phyloP scores from a whole-genome alignment of 2,329 filamentous ascomycete genomes.

The Nigrospora osmanthi region DNA sequence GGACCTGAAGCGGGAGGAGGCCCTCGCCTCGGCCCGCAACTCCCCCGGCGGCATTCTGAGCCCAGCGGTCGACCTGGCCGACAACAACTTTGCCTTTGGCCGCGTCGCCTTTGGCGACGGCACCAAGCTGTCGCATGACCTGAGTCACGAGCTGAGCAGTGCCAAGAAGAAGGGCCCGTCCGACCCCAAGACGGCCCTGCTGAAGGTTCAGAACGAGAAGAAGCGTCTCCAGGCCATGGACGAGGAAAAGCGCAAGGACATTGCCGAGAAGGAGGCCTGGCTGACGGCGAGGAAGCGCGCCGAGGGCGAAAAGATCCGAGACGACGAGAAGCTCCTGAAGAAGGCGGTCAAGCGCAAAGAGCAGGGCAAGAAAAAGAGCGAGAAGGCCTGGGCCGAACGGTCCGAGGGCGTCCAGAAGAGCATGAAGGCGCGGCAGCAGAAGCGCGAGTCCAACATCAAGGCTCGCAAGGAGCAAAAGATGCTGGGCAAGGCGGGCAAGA shows the following conservation, averaged over 20 bases:
- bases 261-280: constrained; percentile 93
- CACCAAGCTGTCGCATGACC: constrained; percentile 65
- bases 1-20: constrained; percentile 56
- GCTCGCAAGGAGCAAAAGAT: constrained; percentile 69
- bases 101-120: constrained; percentile 88
- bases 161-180: constrained; percentile 74
- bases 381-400: constrained; percentile 76
- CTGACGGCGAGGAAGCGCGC: constrained; percentile 81
- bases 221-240: constrained; percentile 69
- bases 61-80: constrained; percentile 42
- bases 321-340: constrained; percentile 82
- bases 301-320: constrained; percentile 80
- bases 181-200: constrained; percentile 79
- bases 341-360: constrained; percentile 95
- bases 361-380: constrained; percentile 81
- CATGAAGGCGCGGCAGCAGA: constrained; percentile 72
- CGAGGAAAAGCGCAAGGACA: constrained; percentile 72
- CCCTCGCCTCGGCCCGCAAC: constrained; percentile 50
- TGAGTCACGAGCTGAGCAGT: constrained; percentile 53
- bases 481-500: constrained; percentile 49
- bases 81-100: constrained; percentile 79
- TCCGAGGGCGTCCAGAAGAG: constrained; percentile 65
- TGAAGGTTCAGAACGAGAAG: constrained; percentile 79
- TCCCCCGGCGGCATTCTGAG: constrained; percentile 51
- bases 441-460: constrained; percentile 70